Conservation (phyloP, 164 flowering plant species). For the Santalum album region DNA sequence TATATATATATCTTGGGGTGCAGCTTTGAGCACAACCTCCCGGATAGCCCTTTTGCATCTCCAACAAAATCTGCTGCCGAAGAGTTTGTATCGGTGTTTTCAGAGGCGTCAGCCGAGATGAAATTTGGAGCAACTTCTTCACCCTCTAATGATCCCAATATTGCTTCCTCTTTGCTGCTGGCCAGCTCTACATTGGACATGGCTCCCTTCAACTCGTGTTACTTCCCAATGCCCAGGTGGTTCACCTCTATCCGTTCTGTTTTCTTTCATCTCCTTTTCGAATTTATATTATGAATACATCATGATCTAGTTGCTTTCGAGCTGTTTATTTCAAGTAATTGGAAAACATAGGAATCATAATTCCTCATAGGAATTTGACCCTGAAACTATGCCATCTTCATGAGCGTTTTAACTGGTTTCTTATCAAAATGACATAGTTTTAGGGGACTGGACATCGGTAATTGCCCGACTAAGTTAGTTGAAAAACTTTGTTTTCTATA, state of each 20-base stretch:
- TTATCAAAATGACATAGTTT: too few relatives aligned
- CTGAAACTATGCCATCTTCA: too few relatives aligned
- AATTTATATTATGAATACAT: too few relatives aligned
- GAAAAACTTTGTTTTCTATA: too few relatives aligned
- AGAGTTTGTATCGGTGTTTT: conserved; percentile 25
- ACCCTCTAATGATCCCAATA: conserved; percentile 15
- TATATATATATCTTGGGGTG: background rate
- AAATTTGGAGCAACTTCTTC: conserved; percentile 6
- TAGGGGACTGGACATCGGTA: too few relatives aligned
- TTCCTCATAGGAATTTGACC: too few relatives aligned
- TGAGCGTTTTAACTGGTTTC: too few relatives aligned
- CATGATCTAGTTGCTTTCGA: too few relatives aligned
- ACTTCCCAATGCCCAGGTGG: conserved; percentile 77
- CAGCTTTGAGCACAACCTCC: conserved; percentile 79
- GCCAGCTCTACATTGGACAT: conserved; percentile 46
- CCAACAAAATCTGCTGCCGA: conserved; percentile 32
- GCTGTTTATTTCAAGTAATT: too few relatives aligned
- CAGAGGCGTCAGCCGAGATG: conserved; percentile 16
- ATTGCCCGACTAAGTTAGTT: too few relatives aligned
- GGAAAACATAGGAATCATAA: too few relatives aligned
- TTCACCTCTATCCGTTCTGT: background rate
- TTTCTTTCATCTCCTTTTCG: too few relatives aligned
- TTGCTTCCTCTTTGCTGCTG: conserved; percentile 30
- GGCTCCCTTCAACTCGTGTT: conserved; percentile 68
- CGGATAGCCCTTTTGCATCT: conserved; percentile 86